Evolutionary conservation across 495 filamentous ascomycete species (phyloP).

Genomic region (Penicillium goetzii): DNA sequence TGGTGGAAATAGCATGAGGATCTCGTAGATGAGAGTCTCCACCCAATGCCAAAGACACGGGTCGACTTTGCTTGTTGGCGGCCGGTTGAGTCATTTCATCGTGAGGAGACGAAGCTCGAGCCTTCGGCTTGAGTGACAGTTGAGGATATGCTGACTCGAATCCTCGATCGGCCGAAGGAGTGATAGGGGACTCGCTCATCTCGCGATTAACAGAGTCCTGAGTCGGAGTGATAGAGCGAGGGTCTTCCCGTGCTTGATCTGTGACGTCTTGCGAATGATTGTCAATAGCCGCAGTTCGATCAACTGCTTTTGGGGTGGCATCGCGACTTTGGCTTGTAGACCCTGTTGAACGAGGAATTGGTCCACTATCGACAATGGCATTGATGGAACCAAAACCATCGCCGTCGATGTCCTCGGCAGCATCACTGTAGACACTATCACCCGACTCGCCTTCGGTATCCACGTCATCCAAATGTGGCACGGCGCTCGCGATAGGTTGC

Average conservation of each 20-base stretch:
- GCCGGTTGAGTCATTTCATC: slow-evolving; percentile 21
- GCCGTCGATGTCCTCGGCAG: slow-evolving; percentile 76
- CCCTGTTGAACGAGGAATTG: slow-evolving; percentile 26
- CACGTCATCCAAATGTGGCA: slow-evolving; percentile 27
- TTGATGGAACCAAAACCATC: slow-evolving; percentile 83
- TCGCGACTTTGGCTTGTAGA: slow-evolving; percentile 26
- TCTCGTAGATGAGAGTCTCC: slow-evolving; percentile 22
- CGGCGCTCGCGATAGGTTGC: slow-evolving; percentile 19
- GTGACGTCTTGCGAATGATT: slow-evolving; percentile 20
- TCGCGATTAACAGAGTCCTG: slow-evolving; percentile 21
- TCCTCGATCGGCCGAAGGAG: slow-evolving; percentile 19
- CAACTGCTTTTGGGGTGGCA: slow-evolving; percentile 24
- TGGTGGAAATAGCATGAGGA: slow-evolving; percentile 11
- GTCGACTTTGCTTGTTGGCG: slow-evolving; percentile 25
- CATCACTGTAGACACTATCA: slow-evolving; percentile 84
- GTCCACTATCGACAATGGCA: slow-evolving; percentile 72
- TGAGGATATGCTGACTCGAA: slow-evolving; percentile 32
- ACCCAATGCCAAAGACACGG: slow-evolving; percentile 30
- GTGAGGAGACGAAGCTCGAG: background rate
- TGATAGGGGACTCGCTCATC: slow-evolving; percentile 26
- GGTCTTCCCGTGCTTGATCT: slow-evolving; percentile 28
- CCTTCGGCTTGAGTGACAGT: slow-evolving; percentile 17
- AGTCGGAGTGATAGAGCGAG: slow-evolving; percentile 30
- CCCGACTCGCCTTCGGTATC: slow-evolving; percentile 56
- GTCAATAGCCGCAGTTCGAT: slow-evolving; percentile 19